Evolutionary conservation across 2,329 filamentous ascomycete species (phyloP), one percentile per base, ranked within the genome.

Genomic region (Grosmannia huntii): DNA sequence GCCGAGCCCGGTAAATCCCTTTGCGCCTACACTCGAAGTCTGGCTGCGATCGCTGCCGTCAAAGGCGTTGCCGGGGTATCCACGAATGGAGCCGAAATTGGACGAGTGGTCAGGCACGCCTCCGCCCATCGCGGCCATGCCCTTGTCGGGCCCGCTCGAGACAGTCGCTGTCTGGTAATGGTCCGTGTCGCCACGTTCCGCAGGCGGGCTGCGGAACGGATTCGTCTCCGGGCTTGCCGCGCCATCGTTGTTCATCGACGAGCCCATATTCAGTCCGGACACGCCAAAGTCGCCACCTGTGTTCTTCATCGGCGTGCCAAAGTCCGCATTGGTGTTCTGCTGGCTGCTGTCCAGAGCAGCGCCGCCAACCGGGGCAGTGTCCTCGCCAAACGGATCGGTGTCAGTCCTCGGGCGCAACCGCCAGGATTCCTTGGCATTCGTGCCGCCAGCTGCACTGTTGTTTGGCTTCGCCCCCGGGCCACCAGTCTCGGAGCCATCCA

Each of bases 201-300:
- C 87, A 9, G 87, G 83, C 2, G 94, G 94, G 69, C 92, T 97
- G 63, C 91, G 89, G 68, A 94, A 99, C 1, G 94, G 94, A 68
- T 99, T 99, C 3, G 94, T 97, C 66, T 95, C 89, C 0, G 94
- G 94, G 68, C 92, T 97, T 67, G 89, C 82, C 0, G 88, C 86
- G 60, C 90, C 88, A 63, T 85, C 77, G n/a, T 77, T 76, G 50
- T 83, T 79, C 44, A 82, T 77, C 54, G 83, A 76, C 55, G 78
- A 78, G 70, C 68, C 83, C 67, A 75, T 77, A 71, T 72, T 80
- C 65, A 80, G 75, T 64, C 81, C 80, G 16, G 80, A 74, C 79
- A 85, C 83, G 51, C 82, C 82, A 64, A 85, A 83, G 60, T 86
- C 82, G 48, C 76, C 73, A 5, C 79, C 71, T 4, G 73, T 75